A percentile compares a stretch with the other conserved stretches of the same genome.
phyloP scores from a whole-genome alignment of 2,329 filamentous ascomycete species.

The Xylaria sp. region DNA sequence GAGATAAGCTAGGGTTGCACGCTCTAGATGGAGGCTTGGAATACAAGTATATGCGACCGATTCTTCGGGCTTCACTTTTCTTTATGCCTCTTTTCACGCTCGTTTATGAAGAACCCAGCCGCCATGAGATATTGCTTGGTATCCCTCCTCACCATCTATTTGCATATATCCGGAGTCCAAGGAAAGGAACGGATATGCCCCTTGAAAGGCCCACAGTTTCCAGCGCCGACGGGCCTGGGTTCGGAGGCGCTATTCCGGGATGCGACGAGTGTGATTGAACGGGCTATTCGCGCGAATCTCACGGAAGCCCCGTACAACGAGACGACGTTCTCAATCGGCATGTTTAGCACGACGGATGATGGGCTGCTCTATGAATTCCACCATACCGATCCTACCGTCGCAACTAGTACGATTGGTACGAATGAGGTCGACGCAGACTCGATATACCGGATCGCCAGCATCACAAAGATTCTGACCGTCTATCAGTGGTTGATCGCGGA shows the following conservation, averaged over 20 bases:
- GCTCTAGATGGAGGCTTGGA: conserved; percentile 3
- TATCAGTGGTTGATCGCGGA: conserved; percentile 31
- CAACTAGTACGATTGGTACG: conserved; percentile 20
- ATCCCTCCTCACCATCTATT: background rate
- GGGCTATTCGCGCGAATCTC: conserved; percentile 15
- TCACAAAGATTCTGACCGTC: conserved; percentile 29
- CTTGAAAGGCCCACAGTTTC: conserved; percentile 29
- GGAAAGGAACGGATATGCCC: conserved; percentile 26
- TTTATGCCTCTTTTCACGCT: background rate
- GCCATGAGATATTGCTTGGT: background rate
- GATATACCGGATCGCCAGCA: conserved; percentile 30
- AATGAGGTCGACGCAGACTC: conserved; percentile 30
- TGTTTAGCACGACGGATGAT: conserved; percentile 27
- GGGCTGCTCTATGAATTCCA: conserved; percentile 29
- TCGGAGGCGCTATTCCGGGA: conserved; percentile 19
- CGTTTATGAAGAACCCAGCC: background rate
- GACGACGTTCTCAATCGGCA: conserved; percentile 31
- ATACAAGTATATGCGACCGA: background rate
- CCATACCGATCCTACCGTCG: conserved; percentile 28
- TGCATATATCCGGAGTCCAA: conserved; percentile 9
- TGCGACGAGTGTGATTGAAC: conserved; percentile 21
- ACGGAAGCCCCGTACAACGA: conserved; percentile 22
- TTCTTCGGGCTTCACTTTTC: background rate
- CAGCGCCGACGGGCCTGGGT: conserved; percentile 24
- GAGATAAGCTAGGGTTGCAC: conserved; percentile 11